Percentiles rank a stretch among this genome's conserved stretches.
Evolutionary conservation across 768 basidiomycete genomes (phyloP).

Genomic region (Phanerodontia chrysosporium): DNA sequence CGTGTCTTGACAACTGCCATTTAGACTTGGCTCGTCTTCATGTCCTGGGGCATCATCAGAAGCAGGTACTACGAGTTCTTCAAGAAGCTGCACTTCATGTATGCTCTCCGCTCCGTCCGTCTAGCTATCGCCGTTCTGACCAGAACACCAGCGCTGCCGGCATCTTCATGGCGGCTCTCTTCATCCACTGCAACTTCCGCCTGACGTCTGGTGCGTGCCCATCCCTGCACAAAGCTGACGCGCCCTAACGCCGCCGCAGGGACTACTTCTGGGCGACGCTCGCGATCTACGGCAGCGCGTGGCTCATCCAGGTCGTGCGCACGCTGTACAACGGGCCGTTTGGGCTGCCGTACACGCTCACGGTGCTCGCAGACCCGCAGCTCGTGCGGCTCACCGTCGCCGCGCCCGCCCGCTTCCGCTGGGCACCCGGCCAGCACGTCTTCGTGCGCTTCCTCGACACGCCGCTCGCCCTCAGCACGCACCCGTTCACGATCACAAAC

Average conservation of each 20-base stretch:
- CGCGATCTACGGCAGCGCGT: constrained; percentile 26
- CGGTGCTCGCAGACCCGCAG: constrained; percentile 21
- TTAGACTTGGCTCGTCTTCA: constrained; percentile 26
- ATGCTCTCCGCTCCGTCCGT: background rate
- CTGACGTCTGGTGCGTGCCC: constrained; percentile 23
- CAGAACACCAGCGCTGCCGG: constrained; percentile 21
- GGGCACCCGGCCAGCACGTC: constrained; percentile 31
- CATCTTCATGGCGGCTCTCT: constrained; percentile 31
- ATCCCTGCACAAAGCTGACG: background rate
- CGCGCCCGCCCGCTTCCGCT: constrained; percentile 23
- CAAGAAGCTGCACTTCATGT: constrained; percentile 30
- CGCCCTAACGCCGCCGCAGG: background rate
- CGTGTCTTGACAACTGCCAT: too few relatives aligned
- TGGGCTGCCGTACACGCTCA: constrained; percentile 21
- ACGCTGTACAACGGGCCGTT: constrained; percentile 22
- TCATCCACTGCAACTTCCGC: constrained; percentile 29
- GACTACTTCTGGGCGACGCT: constrained; percentile 31
- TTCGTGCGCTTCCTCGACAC: constrained; percentile 25
- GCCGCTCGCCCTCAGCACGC: constrained; percentile 24
- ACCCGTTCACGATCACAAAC: constrained; percentile 32
- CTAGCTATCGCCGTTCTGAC: background rate
- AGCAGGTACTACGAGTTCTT: constrained; percentile 31
- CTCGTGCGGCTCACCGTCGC: constrained; percentile 18
- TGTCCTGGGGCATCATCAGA: constrained; percentile 29
- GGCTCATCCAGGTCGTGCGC: constrained; percentile 24